Percentiles rank a stretch among this genome's conserved stretches.
Evolutionary conservation across 345 rosid species (phyloP).

Genomic region (Lepidium sativum): DNA sequence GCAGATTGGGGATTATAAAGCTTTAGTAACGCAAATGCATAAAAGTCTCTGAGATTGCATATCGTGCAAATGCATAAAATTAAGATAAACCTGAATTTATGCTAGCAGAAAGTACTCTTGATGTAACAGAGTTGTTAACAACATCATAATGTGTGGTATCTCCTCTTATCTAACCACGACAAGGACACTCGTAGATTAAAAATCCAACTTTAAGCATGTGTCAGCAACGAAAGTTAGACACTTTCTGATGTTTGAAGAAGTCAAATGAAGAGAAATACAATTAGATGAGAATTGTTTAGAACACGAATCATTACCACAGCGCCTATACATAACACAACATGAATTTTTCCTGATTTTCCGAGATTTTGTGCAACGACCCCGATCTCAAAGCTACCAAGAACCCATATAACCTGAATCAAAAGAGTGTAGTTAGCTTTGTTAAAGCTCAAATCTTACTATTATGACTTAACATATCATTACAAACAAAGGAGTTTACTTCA

Average conservation of each 20-base stretch:
- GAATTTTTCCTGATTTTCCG: conserved; percentile 62
- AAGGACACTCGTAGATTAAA: conserved; percentile 1
- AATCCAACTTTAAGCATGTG: background rate
- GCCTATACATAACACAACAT: conserved; percentile 81
- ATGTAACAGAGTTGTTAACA: conserved; percentile 90
- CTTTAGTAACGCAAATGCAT: background rate
- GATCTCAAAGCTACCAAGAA: conserved; percentile 90
- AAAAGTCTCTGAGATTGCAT: background rate
- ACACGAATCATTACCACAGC: conserved; percentile 71
- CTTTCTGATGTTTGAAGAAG: background rate
- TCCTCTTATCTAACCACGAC: conserved; percentile 64
- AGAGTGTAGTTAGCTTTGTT: background rate
- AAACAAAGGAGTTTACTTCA: conserved; percentile 37
- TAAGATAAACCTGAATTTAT: conserved; percentile 59
- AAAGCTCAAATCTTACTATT: background rate
- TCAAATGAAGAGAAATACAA: background rate
- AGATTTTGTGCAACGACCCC: conserved; percentile 65
- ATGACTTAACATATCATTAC: background rate
- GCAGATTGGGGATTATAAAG: conserved; percentile 7
- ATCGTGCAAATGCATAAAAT: background rate
- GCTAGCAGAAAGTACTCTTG: conserved; percentile 97
- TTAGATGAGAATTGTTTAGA: background rate
- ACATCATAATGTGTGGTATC: conserved; percentile 96
- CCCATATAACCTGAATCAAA: conserved; percentile 76
- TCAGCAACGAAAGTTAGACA: background rate